Percentiles rank a stretch among this genome's conserved stretches.
These are phyloP conservation scores for Apiospora koreana DNA, from an alignment of 2,329 filamentous ascomycete species.

Conservation along the genomic window DNA sequence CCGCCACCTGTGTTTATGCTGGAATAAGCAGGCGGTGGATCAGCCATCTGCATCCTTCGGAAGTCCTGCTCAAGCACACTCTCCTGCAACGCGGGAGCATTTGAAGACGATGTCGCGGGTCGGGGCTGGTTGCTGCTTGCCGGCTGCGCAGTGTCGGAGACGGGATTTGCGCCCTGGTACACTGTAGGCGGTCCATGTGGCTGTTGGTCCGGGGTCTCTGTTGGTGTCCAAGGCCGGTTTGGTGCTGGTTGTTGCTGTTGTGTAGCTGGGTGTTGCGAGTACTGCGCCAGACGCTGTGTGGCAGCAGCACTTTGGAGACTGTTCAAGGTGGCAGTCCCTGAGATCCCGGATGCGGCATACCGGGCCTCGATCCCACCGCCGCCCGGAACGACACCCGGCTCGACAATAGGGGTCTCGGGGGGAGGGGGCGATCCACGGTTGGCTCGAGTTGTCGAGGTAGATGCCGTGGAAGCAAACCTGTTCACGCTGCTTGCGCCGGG, in stretches of 20 bases:
- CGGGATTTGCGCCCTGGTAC: conserved; percentile 81
- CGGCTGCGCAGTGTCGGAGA: conserved; percentile 54
- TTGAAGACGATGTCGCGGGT: conserved; percentile 21
- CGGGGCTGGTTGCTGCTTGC: conserved; percentile 43
- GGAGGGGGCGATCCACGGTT: conserved; percentile 92
- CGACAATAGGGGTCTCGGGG: conserved; percentile 84
- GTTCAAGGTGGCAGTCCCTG: conserved; percentile 79
- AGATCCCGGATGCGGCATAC: conserved; percentile 89
- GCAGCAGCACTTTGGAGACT: conserved; percentile 81
- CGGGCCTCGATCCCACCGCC: conserved; percentile 89
- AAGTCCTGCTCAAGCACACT: conserved; percentile 86
- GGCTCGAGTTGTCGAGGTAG: conserved; percentile 88
- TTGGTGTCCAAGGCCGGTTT: conserved; percentile 87
- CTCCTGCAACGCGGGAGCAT: conserved; percentile 48
- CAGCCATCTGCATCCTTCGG: conserved; percentile 74
- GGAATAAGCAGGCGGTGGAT: conserved; percentile 94
- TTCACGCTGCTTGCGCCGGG: conserved; percentile 55
- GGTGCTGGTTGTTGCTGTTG: conserved; percentile 35
- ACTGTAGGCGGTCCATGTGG: conserved; percentile 89
- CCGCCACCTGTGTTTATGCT: conserved; percentile 61
- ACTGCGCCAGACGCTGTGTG: conserved; percentile 78
- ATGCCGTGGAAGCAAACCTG: conserved; percentile 78
- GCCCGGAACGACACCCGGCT: conserved; percentile 67
- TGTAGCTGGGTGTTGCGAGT: conserved; percentile 55
- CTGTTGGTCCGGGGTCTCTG: conserved; percentile 81